These are phyloP conservation scores for Ceriops tagal DNA, from an alignment of 345 rosid genomes.

Conservation along the genomic window DNA sequence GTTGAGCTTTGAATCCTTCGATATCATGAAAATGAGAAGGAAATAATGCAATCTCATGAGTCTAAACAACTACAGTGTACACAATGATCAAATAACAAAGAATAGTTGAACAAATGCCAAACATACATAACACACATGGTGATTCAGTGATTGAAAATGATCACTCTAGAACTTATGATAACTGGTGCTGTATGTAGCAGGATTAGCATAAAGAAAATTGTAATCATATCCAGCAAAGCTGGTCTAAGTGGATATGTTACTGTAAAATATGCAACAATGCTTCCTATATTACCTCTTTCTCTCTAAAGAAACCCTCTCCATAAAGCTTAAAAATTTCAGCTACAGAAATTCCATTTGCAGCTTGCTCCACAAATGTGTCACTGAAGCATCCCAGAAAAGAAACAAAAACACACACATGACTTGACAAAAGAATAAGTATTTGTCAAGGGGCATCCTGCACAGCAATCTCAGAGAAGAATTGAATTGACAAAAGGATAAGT, in stretches of 20 bases:
- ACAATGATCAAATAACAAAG: no score
- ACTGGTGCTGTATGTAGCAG: no score
- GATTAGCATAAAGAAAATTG: not conserved
- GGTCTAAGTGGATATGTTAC: not conserved
- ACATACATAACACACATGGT: no score
- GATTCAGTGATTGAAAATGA: no score
- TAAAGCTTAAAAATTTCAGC: slow-evolving; percentile 73
- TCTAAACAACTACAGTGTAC: no score
- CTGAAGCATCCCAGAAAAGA: slow-evolving; percentile 39
- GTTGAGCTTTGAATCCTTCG: not conserved
- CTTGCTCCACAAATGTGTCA: slow-evolving; percentile 68
- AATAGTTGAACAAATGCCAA: no score
- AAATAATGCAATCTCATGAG: not conserved
- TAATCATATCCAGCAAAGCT: not conserved
- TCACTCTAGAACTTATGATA: no score
- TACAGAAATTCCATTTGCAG: slow-evolving; percentile 58
- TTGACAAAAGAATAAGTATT: not conserved
- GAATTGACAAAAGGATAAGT: not conserved
- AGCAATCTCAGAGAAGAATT: not conserved
- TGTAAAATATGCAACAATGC: not conserved
- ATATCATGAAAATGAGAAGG: not conserved
- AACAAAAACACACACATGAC: not conserved
- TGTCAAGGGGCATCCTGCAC: slow-evolving; percentile 3
- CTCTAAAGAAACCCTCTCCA: slow-evolving; percentile 83
- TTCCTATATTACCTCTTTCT: slow-evolving; percentile 63